Base-by-base conservation (phyloP, 805 yeast genomes). In the Wickerhamomyces hampshirensis region DNA sequence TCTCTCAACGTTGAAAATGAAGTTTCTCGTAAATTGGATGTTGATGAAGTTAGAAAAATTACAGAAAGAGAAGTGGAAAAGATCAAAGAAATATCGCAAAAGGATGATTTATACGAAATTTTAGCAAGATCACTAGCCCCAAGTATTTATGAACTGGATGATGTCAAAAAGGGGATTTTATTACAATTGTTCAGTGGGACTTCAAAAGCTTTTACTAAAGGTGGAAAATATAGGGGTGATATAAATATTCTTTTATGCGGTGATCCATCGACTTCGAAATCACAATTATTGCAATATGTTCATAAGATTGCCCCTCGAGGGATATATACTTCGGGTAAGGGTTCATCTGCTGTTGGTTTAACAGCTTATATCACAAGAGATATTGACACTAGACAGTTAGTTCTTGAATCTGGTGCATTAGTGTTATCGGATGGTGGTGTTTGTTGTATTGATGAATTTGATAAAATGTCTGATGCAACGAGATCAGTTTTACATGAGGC, bases 281-380 rank as follows among this genome's bases (percentile, higher is more conserved):
- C 98, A 3, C 99, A 93, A 61, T 63, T 93, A 31, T 69, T 93
- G 47, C 95, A 88, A 55, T 93, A 93, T 50, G 97, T 93, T 29
- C 98, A 93, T 64, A 86, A 89, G 54, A 93, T 93, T 48, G 95
- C 98, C 1, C 99, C 99, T 30, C 73, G 98, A 57, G 98, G 98
- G 48, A 86, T 93, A 27, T 93, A 89, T 62, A 93, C 99, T 4
- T 89, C 97, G 1, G 99, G 99, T 61, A 93, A 93, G 55, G 98
- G 98, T 34, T 88, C 97, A 1, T 93, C 98, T 23, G 99, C 99
- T 0, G 99, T 93, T 33, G 99, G 99, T 69, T 69, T 93, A 54
- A 93, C 99, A 1, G 98, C 99, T 0, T 93, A 93, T 58, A 82
- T 93, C 38, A 89, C 98, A 7, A 72, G 96, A 54, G 99, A 93